Conservation (phyloP, 1,139 yeast genomes). For the Zygotorulaspora mrakii region DNA sequence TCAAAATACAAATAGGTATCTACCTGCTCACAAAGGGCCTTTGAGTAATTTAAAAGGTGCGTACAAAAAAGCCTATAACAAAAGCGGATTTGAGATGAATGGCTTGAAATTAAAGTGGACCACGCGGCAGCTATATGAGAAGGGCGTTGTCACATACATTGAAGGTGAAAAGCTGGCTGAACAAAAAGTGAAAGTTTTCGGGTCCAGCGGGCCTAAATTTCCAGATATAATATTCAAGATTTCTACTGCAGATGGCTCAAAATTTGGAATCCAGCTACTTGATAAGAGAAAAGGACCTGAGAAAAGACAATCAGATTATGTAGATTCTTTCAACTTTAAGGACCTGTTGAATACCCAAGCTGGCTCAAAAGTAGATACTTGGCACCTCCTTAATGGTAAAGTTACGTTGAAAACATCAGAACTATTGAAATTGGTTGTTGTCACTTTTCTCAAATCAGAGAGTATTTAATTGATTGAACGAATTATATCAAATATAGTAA, state of each 20-base stretch:
- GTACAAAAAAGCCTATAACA: constrained; percentile 40
- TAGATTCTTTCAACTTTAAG: constrained; percentile 30
- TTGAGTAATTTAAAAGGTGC: constrained; percentile 54
- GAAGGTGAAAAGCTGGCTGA: constrained; percentile 46
- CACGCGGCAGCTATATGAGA: constrained; percentile 70
- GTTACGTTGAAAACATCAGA: constrained; percentile 25
- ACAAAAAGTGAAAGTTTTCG: constrained; percentile 40
- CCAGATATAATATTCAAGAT: constrained; percentile 69
- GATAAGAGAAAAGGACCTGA: constrained; percentile 31
- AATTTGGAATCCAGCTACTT: constrained; percentile 30
- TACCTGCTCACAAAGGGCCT: constrained; percentile 28
- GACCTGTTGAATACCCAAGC: constrained; percentile 28
- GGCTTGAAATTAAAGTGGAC: constrained; percentile 52
- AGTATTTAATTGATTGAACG: neutral
- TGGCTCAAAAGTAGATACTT: constrained; percentile 18
- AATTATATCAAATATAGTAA: too few species aligned
- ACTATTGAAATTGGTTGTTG: constrained; percentile 25
- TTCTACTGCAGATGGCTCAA: constrained; percentile 54
- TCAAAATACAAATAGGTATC: constrained; percentile 24
- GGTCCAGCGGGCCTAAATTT: constrained; percentile 48
- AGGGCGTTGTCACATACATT: constrained; percentile 60
- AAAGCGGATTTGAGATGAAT: constrained; percentile 17
- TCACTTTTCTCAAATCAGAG: constrained; percentile 22
- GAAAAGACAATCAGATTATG: constrained; percentile 22
- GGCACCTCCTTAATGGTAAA: constrained; percentile 25